phyloP scores from a whole-genome alignment of 352 stramenopile genomes.

The Globisporangium cystogenes region DNA sequence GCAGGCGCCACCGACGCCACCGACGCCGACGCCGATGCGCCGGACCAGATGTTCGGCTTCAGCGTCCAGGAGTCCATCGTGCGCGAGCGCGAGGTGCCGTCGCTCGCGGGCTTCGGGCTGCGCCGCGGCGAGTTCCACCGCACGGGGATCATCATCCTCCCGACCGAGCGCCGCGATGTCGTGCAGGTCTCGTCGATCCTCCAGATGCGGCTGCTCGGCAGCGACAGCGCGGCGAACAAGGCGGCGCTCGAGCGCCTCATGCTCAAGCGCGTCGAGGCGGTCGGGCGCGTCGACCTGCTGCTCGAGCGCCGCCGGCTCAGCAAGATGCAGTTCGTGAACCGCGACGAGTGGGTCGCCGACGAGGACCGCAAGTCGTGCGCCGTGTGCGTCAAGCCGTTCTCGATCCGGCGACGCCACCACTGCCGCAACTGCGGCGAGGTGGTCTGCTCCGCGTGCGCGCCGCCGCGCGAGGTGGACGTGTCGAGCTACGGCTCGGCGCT shows the following conservation, averaged over 20 bases:
- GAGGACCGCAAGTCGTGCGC: conserved; percentile 48
- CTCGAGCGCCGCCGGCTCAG: conserved; percentile 54
- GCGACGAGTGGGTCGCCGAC: conserved; percentile 54
- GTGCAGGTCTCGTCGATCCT: conserved; percentile 66
- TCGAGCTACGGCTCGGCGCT: conserved; percentile 20
- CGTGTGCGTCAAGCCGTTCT: conserved; percentile 62
- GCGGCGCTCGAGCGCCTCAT: conserved; percentile 41
- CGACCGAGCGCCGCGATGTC: conserved; percentile 47
- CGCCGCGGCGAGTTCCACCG: conserved; percentile 48
- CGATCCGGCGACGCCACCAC: conserved; percentile 53
- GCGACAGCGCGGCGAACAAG: conserved; percentile 20
- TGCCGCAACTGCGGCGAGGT: conserved; percentile 74
- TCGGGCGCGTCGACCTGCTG: conserved; percentile 42
- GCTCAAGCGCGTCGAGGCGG: conserved; percentile 32
- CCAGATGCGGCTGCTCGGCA: conserved; percentile 35
- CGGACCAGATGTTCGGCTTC: conserved; percentile 40
- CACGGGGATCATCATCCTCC: conserved; percentile 56
- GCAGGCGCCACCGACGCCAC: neutral
- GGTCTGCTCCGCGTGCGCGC: conserved; percentile 59
- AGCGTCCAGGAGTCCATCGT: conserved; percentile 63
- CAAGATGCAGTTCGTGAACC: conserved; percentile 43
- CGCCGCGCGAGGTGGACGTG: conserved; percentile 44
- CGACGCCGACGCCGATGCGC: neutral
- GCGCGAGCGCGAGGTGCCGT: conserved; percentile 52
- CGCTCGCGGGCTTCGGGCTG: conserved; percentile 47